Percentiles rank a stretch among this genome's conserved stretches.
These are phyloP conservation scores for Berkeleyomyces rouxiae DNA, from an alignment of 2,329 filamentous ascomycete genomes.

Conservation along the genomic window DNA sequence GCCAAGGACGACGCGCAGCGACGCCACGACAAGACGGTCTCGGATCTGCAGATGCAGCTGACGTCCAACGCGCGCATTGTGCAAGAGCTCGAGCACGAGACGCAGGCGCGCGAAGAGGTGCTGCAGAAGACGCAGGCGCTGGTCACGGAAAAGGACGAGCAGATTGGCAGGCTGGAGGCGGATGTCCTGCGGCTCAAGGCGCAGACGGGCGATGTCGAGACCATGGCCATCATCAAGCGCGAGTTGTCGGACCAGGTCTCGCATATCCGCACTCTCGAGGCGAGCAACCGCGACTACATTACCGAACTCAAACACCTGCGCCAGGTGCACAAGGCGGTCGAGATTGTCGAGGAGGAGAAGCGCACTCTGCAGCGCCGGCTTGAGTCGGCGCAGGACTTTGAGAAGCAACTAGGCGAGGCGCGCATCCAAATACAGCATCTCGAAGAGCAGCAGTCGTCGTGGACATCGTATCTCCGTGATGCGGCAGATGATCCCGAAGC, in stretches of 20 bases:
- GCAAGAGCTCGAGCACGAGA: constrained; percentile 44
- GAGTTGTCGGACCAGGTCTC: constrained; percentile 82
- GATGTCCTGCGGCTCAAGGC: constrained; percentile 74
- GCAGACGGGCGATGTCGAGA: constrained; percentile 73
- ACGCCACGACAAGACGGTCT: constrained; percentile 35
- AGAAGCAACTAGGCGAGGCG: constrained; percentile 62
- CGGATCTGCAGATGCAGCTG: constrained; percentile 37
- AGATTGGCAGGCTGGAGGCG: constrained; percentile 61
- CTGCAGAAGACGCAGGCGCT: constrained; percentile 48
- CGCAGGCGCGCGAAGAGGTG: constrained; percentile 35
- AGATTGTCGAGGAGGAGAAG: constrained; percentile 93
- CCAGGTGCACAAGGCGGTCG: constrained; percentile 69
- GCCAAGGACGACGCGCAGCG: constrained; percentile 55
- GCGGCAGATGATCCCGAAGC: constrained; percentile 36
- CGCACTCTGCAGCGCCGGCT: constrained; percentile 62
- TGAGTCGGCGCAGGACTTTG: constrained; percentile 54
- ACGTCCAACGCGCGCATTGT: constrained; percentile 29
- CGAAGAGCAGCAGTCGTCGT: constrained; percentile 74
- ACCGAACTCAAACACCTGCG: constrained; percentile 67
- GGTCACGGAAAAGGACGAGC: constrained; percentile 49
- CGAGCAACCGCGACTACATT: constrained; percentile 61
- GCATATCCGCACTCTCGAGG: constrained; percentile 77
- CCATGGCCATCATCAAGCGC: constrained; percentile 65
- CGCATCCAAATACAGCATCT: constrained; percentile 70
- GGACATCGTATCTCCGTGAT: constrained; percentile 64